Percentiles rank a stretch among this genome's conserved stretches.
Conservation (phyloP, 805 yeast genomes). For the Starmerella khaoyaiensis region DNA sequence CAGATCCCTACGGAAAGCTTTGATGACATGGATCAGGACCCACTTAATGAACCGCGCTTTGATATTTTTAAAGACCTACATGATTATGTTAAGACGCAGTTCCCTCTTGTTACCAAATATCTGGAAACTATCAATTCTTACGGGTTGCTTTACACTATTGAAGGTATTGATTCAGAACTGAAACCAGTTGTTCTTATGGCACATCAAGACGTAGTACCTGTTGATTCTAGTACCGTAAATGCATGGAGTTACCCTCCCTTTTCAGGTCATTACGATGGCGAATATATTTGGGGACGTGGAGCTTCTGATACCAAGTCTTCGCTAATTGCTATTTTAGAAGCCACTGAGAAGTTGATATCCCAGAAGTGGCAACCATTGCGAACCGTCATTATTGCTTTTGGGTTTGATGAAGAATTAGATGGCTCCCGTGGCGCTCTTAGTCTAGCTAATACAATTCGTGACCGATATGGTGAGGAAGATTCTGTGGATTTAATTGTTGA, state of each 20-base stretch:
- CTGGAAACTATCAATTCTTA: constrained; percentile 45
- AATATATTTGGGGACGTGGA: constrained; percentile 64
- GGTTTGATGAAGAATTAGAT: constrained; percentile 67
- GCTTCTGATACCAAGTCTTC: constrained; percentile 61
- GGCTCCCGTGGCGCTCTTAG: constrained; percentile 50
- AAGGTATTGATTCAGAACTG: constrained; percentile 36
- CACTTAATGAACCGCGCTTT: constrained; percentile 41
- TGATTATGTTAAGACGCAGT: constrained; percentile 38
- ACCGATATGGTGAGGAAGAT: constrained; percentile 43
- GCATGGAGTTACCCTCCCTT: constrained; percentile 62
- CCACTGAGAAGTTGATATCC: constrained; percentile 43
- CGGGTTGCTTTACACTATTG: constrained; percentile 52
- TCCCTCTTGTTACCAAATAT: constrained; percentile 40
- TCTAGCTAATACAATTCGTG: constrained; percentile 37
- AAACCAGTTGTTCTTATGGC: constrained; percentile 62
- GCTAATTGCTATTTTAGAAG: constrained; percentile 51
- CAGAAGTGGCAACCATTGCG: constrained; percentile 48
- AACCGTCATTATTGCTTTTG: constrained; percentile 51
- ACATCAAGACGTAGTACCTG: constrained; percentile 75
- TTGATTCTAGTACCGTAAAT: constrained; percentile 39
- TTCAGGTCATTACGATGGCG: constrained; percentile 53
- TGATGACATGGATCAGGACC: constrained; percentile 39
- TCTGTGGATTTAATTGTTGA: constrained; percentile 55
- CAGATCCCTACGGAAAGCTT: constrained; percentile 50
- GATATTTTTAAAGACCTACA: constrained; percentile 39